Evolutionary conservation across 169 alveolate species (phyloP).

Genomic region (Fabrea salina): DNA sequence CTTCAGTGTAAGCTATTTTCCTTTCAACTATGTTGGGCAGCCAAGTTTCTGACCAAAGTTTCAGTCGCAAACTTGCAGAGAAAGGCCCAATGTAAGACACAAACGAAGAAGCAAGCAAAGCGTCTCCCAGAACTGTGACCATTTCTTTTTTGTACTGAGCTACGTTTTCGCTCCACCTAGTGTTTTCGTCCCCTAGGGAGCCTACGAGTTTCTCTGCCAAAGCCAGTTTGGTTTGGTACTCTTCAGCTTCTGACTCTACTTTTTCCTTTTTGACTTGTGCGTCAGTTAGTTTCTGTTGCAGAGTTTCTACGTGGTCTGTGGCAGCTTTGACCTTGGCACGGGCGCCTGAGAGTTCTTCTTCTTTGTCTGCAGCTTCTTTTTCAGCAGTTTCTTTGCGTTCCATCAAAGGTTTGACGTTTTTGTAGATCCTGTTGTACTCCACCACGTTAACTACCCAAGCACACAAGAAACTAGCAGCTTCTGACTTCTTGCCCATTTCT

Average conservation of each 20-base stretch:
- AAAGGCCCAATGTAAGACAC: slow-evolving; percentile 96
- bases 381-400: slow-evolving; percentile 90
- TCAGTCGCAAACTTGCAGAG: slow-evolving; percentile 86
- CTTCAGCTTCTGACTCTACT: slow-evolving; percentile 89
- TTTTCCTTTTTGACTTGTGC: slow-evolving; percentile 86
- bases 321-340: slow-evolving; percentile 85
- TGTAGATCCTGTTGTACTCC: slow-evolving; percentile 90
- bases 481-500: slow-evolving; percentile 89
- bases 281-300: slow-evolving; percentile 85
- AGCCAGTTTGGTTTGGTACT: slow-evolving; percentile 84
- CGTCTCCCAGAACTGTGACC: slow-evolving; percentile 91
- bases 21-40: slow-evolving; percentile 83
- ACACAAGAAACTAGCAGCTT: slow-evolving; percentile 94
- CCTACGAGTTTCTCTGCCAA: slow-evolving; percentile 93
- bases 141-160: slow-evolving; percentile 83
- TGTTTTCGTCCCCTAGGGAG: slow-evolving; percentile 93
- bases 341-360: slow-evolving; percentile 89
- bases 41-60: slow-evolving; percentile 90
- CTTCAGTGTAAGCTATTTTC: slow-evolving; percentile 87
- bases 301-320: slow-evolving; percentile 77
- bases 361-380: slow-evolving; percentile 85
- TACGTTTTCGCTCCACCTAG: slow-evolving; percentile 94
- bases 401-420: slow-evolving; percentile 91
- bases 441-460: slow-evolving; percentile 93
- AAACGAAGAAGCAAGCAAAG: slow-evolving; percentile 92